These are phyloP conservation scores for Quercus engelmannii DNA, from an alignment of 306 rosid genomes.

Conservation along the genomic window DNA sequence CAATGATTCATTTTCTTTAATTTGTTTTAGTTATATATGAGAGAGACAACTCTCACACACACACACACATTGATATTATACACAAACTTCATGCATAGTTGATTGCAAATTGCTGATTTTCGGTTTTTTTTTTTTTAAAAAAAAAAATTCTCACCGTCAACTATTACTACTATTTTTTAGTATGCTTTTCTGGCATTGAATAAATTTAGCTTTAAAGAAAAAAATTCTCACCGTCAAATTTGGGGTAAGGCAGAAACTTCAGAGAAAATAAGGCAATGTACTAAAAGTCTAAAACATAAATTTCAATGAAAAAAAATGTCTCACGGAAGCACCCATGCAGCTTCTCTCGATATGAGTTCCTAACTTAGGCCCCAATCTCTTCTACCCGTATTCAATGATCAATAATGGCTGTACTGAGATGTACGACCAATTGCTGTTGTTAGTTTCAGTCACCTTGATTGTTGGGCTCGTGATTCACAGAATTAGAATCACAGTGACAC, in stretches of 20 bases:
- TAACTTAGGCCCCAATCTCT: too few relatives aligned
- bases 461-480: constrained; percentile 8
- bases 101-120: neutral
- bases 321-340: neutral
- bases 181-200: too few relatives aligned
- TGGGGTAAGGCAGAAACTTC: too few relatives aligned
- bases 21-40: too few relatives aligned
- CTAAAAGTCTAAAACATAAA: neutral
- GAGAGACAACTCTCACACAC: too few relatives aligned
- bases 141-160: neutral
- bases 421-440: constrained; percentile 6
- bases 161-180: neutral
- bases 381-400: neutral
- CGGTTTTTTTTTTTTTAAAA: neutral
- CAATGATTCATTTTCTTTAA: too few relatives aligned
- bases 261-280: too few relatives aligned
- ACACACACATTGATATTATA: too few relatives aligned
- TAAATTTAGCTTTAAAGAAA: too few relatives aligned
- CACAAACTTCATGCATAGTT: too few relatives aligned
- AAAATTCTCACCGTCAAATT: too few relatives aligned
- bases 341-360: neutral
- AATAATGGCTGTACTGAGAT: constrained; percentile 11
- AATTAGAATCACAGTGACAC: neutral
- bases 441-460: neutral
- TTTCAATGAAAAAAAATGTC: neutral